Percentiles rank a stretch among this genome's conserved stretches.
These are phyloP conservation scores for Elsinoe batatas DNA, from an alignment of 2,329 filamentous ascomycete species.

Conservation along the genomic window DNA sequence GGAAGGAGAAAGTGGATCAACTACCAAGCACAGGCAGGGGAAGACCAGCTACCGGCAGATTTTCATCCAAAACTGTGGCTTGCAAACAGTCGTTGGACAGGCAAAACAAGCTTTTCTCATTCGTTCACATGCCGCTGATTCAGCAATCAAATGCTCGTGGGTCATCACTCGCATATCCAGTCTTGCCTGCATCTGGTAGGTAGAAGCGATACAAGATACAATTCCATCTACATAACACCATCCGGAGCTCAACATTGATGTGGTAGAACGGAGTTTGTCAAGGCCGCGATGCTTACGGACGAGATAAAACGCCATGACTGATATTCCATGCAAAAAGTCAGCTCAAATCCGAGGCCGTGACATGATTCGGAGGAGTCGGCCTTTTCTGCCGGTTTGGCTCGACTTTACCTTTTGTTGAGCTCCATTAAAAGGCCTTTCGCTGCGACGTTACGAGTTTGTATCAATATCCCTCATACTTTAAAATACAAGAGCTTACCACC, in stretches of 20 bases:
- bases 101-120: slow-evolving; percentile 1
- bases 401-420: not conserved
- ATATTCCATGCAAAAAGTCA: not conserved
- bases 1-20: too few species aligned
- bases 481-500: too few species aligned
- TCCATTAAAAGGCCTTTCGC: not conserved
- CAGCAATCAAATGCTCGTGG: not conserved
- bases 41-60: too few species aligned
- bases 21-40: too few species aligned
- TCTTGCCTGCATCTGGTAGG: not conserved
- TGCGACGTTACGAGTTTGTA: not conserved
- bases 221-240: not conserved
- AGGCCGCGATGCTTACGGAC: not conserved
- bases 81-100: not conserved
- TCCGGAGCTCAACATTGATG: not conserved
- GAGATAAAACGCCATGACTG: not conserved
- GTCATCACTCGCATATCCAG: not conserved
- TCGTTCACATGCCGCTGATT: not conserved
- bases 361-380: not conserved
- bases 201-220: not conserved
- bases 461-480: not conserved
- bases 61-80: not conserved
- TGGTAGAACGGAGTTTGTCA: not conserved
- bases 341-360: not conserved
- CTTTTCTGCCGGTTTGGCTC: not conserved